Evolutionary conservation across 768 basidiomycete genomes (phyloP).

Genomic region (Podaxis sp.): DNA sequence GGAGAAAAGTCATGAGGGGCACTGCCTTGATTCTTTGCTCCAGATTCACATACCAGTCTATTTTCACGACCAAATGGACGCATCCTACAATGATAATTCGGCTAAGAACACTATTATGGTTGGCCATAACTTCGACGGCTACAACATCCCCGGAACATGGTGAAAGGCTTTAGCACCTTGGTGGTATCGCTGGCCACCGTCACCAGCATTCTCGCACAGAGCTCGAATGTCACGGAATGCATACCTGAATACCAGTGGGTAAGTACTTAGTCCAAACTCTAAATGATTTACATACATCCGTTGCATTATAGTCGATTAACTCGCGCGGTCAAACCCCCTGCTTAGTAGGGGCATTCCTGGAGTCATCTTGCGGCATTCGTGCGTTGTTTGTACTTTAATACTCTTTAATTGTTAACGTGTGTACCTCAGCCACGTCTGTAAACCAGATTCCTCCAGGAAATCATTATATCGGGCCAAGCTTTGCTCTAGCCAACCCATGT

Average conservation of each 20-base stretch:
- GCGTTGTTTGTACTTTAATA: background rate
- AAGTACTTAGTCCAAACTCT: background rate
- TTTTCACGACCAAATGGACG: background rate
- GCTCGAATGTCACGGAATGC: slow-evolving; percentile 36
- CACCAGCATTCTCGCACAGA: slow-evolving; percentile 28
- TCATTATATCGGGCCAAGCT: slow-evolving; percentile 42
- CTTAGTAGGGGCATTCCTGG: slow-evolving; percentile 45
- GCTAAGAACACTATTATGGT: background rate
- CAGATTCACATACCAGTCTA: background rate
- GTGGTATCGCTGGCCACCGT: slow-evolving; percentile 16
- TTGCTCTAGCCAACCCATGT: slow-evolving; percentile 38
- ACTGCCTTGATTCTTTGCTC: background rate
- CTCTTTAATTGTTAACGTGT: background rate
- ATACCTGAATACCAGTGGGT: slow-evolving; percentile 37
- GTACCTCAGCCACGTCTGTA: slow-evolving; percentile 34
- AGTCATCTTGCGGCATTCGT: slow-evolving; percentile 35
- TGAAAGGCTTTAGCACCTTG: slow-evolving; percentile 9
- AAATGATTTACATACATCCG: background rate
- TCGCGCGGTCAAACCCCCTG: slow-evolving; percentile 46
- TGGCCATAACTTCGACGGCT: background rate
- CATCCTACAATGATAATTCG: background rate
- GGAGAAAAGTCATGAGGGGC: background rate
- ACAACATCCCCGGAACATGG: slow-evolving; percentile 10
- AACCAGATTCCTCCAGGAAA: slow-evolving; percentile 32
- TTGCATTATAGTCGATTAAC: slow-evolving; percentile 36